Conservation (phyloP, 768 basidiomycete species). For the Termitomyces sp. region DNA sequence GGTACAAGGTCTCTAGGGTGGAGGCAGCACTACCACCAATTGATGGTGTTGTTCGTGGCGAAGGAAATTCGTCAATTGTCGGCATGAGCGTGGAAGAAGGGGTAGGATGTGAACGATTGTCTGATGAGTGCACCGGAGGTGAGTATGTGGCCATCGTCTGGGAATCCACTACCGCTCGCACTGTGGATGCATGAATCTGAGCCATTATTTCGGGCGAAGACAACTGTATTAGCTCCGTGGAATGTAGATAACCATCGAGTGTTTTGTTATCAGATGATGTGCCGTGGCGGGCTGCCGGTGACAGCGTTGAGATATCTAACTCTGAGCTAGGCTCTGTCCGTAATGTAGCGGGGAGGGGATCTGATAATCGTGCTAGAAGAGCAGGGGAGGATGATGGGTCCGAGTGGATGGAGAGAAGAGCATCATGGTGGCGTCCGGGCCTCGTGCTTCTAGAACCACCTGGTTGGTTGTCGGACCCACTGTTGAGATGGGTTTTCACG, state of each 20-base stretch:
- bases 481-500: conserved; percentile 43
- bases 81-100: background rate
- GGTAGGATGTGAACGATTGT: background rate
- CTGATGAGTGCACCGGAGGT: background rate
- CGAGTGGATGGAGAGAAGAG: background rate
- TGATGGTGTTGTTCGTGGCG: background rate
- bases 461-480: background rate
- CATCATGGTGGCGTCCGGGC: conserved; percentile 3
- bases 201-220: conserved; percentile 25
- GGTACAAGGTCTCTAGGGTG: background rate
- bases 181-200: conserved; percentile 22
- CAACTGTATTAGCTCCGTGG: background rate
- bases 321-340: background rate
- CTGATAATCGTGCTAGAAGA: conserved; percentile 25
- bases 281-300: background rate
- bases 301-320: background rate
- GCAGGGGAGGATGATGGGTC: conserved; percentile 8
- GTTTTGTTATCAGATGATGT: background rate
- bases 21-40: background rate
- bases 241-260: background rate
- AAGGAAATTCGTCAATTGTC: background rate
- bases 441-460: background rate
- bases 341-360: conserved; percentile 2
- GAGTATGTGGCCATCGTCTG: background rate
- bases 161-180: background rate